phyloP scores from a whole-genome alignment of 345 rosid species.

The Turritis glabra region DNA sequence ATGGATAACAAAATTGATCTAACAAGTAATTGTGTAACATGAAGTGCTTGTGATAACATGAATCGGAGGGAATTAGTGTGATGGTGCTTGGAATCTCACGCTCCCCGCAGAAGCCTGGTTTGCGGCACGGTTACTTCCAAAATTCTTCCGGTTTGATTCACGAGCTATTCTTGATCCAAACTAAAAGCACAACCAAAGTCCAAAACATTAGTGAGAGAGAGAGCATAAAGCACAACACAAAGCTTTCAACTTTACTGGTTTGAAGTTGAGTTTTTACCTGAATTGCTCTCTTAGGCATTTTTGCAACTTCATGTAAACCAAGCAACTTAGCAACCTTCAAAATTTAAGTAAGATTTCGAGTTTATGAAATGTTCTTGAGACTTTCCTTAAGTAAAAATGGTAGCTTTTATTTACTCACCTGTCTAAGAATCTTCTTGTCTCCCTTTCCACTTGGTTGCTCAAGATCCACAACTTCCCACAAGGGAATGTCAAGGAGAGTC shows the following conservation, averaged over 20 bases:
- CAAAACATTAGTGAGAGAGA: not conserved
- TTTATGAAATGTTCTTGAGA: not conserved
- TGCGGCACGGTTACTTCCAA: constrained; percentile 94
- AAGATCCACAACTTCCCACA: constrained; percentile 86
- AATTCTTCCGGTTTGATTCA: constrained; percentile 84
- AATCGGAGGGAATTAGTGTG: not conserved
- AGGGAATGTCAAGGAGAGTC: constrained; percentile 73
- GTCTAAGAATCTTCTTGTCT: constrained; percentile 89
- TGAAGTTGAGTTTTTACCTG: constrained; percentile 52
- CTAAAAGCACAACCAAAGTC: constrained; percentile 40
- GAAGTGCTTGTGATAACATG: too few species aligned
- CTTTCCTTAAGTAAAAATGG: not conserved
- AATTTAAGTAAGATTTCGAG: not conserved
- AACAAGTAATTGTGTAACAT: not conserved
- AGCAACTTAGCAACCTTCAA: constrained; percentile 81
- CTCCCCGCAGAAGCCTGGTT: constrained; percentile 96
- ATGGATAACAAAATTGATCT: not conserved
- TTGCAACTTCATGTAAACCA: constrained; percentile 72
- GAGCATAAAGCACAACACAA: not conserved
- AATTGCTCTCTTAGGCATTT: constrained; percentile 87
- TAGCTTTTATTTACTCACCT: constrained; percentile 47
- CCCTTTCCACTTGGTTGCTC: constrained; percentile 94
- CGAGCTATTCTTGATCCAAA: constrained; percentile 95
- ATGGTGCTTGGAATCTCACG: constrained; percentile 40
- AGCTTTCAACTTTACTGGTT: constrained; percentile 20